Evolutionary conservation across 1,284 basidiomycete species (phyloP).

Genomic region (Clitocybe nebularis): DNA sequence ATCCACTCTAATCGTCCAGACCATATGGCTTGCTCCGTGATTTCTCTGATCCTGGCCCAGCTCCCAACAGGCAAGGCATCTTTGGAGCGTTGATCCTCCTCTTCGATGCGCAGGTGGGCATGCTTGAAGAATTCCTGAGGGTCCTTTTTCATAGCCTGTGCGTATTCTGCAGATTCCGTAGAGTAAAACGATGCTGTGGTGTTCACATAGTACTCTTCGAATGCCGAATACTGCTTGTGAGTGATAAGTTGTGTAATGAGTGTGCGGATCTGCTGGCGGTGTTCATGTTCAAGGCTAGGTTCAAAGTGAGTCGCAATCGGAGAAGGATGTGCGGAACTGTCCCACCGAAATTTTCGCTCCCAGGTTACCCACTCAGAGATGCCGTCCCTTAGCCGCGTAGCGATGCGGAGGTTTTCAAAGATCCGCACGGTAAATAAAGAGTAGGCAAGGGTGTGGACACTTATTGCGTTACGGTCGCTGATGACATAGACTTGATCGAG

Average conservation of each 20-base stretch:
- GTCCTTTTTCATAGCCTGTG: constrained; percentile 35
- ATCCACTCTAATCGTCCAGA: constrained; percentile 52
- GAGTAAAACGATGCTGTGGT: constrained; percentile 50
- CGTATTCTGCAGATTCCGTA: constrained; percentile 41
- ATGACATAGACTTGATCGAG: constrained; percentile 57
- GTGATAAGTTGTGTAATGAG: constrained; percentile 53
- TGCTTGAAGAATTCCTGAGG: constrained; percentile 55
- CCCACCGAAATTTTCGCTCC: constrained; percentile 49
- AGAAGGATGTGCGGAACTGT: constrained; percentile 1
- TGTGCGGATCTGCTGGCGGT: constrained; percentile 30
- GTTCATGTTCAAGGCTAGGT: constrained; percentile 21
- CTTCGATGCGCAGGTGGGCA: constrained; percentile 41
- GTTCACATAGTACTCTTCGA: constrained; percentile 52
- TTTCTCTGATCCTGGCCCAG: constrained; percentile 43
- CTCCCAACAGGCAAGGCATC: constrained; percentile 49
- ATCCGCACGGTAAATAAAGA: constrained; percentile 45
- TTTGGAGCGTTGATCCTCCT: constrained; percentile 54
- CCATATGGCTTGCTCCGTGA: constrained; percentile 56
- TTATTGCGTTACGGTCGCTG: constrained; percentile 25
- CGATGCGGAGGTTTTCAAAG: constrained; percentile 46
- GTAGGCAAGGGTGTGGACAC: constrained; percentile 49
- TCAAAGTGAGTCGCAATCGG: background rate
- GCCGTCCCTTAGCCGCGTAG: constrained; percentile 42
- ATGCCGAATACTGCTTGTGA: constrained; percentile 51
- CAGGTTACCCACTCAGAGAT: constrained; percentile 51